Evolutionary conservation across 176 grass and related monocot species (phyloP).

Genomic region (Thinopyrum elongatum): DNA sequence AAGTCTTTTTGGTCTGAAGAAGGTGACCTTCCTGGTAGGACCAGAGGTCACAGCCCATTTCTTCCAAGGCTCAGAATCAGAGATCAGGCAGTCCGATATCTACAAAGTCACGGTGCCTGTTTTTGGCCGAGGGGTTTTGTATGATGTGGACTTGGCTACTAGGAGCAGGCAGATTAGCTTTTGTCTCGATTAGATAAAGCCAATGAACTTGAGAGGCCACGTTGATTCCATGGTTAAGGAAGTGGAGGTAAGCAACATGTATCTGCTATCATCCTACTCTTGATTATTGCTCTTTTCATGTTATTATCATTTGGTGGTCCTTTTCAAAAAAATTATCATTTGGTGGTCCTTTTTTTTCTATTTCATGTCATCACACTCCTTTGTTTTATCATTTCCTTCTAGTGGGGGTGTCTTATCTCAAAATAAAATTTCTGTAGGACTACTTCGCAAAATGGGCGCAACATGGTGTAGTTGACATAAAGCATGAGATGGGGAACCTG

Average conservation of each 20-base stretch:
- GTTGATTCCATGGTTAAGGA: background rate
- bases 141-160: background rate
- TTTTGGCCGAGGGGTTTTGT: background rate
- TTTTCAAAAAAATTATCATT: no score
- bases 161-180: background rate
- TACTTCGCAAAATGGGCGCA: constrained; percentile 36
- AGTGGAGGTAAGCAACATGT: background rate
- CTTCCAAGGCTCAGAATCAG: background rate
- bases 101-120: background rate
- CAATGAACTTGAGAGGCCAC: background rate
- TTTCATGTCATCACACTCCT: no score
- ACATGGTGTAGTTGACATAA: constrained; percentile 38
- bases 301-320: no score
- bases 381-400: no score
- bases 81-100: background rate
- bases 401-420: no score
- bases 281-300: no score
- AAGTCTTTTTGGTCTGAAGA: background rate
- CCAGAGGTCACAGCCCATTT: background rate
- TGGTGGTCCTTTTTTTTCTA: no score
- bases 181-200: background rate
- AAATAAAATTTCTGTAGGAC: background rate
- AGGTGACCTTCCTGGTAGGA: background rate
- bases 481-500: constrained; percentile 40
- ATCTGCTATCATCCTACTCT: no score